Percentiles rank a stretch among this genome's conserved stretches.
Evolutionary conservation across 768 basidiomycete genomes (phyloP).

Genomic region (Suillus lakei): DNA sequence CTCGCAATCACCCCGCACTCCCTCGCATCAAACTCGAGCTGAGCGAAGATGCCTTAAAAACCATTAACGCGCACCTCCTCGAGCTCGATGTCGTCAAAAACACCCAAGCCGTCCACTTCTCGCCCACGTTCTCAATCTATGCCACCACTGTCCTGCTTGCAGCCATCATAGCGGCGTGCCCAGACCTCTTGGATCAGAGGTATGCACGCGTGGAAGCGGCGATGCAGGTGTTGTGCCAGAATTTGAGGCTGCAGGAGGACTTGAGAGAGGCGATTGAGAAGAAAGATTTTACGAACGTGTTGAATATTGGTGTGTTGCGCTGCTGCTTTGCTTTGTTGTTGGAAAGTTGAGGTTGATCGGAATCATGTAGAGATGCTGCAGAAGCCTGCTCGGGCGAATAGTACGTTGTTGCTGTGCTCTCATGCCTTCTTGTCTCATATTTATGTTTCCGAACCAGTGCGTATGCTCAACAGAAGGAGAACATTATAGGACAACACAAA

Average conservation of each 20-base stretch:
- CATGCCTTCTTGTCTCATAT: background rate
- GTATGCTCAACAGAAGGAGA: constrained; percentile 2
- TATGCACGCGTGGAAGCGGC: constrained; percentile 2
- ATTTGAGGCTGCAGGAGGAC: background rate
- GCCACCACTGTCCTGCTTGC: constrained; percentile 3
- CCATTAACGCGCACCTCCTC: background rate
- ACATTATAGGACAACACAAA: background rate
- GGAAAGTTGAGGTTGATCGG: background rate
- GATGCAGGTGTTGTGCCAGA: background rate
- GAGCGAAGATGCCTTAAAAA: background rate
- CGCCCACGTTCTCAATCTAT: constrained; percentile 1
- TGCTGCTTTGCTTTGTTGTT: background rate
- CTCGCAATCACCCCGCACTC: background rate
- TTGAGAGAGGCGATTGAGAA: constrained; percentile 4
- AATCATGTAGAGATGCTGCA: background rate
- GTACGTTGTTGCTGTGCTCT: background rate
- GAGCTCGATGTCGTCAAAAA: constrained; percentile 5
- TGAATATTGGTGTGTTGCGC: background rate
- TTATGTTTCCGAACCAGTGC: background rate
- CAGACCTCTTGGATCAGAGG: constrained; percentile 1
- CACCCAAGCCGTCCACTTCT: background rate
- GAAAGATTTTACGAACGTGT: background rate
- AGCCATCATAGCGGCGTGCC: constrained; percentile 2
- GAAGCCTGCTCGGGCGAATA: background rate
- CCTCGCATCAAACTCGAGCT: background rate